Evolutionary conservation across 1,284 basidiomycete species (phyloP), one percentile per base, ranked within the genome.

Genomic region (Trametes versicolor): DNA sequence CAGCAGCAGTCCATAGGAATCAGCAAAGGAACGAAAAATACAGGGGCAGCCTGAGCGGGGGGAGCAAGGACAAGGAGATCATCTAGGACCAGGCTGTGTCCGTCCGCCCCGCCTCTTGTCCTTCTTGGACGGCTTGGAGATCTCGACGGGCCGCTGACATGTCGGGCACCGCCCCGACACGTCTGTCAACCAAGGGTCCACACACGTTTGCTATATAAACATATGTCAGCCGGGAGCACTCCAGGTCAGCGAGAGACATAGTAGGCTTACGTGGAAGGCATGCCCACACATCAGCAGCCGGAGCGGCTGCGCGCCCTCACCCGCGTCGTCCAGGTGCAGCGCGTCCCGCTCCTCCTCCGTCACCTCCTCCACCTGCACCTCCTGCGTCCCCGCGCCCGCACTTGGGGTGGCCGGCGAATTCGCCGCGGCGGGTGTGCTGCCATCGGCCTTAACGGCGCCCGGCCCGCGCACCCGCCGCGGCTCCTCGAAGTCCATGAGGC

Each of bases 131-230:
- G 64, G 52, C 57, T 73, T 67, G 9, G 71, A 68, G 2, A 77
- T 55, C 59, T 80, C 78, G 10, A 83, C 90, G 25, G 86, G 80
- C 39, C 86, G 80, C 74, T 93, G 91, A 72, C 91, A 93, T 19
- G 90, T 85, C 12, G 91, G 91, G 80, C 91, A 93, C 37, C 91
- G 84, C 13, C 91, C 91, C n/a, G 90, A 92, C 13, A 93, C 88
- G 67, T 91, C 89, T 8, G 79, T 87, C 61, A 93, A 76, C 91
- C 91, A 93, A 17, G 91, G 91, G 72, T 93, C 91, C 41, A 93
- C 74, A 74, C 91, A 93, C 27, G 88, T 87, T 90, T 91, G 87
- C 91, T 93, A 72, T 45, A 63, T 58, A 39, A 39, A 45, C 27
- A 47, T 36, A 29, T 6, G 34, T 13, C 21, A 32, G 50, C 37